Evolutionary conservation across 805 yeast genomes (phyloP).

Genomic region (Wickerhamiella spandovensis): DNA sequence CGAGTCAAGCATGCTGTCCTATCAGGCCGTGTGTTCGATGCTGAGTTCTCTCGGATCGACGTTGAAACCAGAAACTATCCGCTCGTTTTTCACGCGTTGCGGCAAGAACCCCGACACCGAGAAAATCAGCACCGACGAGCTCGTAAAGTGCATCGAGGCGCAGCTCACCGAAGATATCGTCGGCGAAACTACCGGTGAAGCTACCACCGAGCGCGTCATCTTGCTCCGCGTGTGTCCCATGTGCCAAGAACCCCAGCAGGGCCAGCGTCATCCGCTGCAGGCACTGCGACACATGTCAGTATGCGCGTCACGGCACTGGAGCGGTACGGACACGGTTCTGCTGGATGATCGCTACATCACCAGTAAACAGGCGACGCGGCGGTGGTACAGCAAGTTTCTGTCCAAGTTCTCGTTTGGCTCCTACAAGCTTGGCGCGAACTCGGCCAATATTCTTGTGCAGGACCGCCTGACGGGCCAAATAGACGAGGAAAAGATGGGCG

Average conservation of each 20-base stretch:
- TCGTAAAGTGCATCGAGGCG: constrained; percentile 38
- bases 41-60: constrained; percentile 52
- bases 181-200: neutral
- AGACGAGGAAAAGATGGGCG: constrained; percentile 86
- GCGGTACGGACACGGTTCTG: constrained; percentile 43
- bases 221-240: constrained; percentile 66
- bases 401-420: constrained; percentile 82
- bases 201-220: constrained; percentile 32
- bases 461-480: constrained; percentile 80
- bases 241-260: constrained; percentile 50
- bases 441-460: constrained; percentile 89
- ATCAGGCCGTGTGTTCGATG: constrained; percentile 49
- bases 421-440: constrained; percentile 72
- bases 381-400: constrained; percentile 77
- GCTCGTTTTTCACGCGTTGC: constrained; percentile 21
- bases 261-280: constrained; percentile 33
- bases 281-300: constrained; percentile 70
- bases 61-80: constrained; percentile 22
- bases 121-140: constrained; percentile 38
- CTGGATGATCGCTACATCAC: constrained; percentile 62
- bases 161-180: constrained; percentile 18
- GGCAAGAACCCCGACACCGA: constrained; percentile 27
- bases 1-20: constrained; percentile 34
- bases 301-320: constrained; percentile 71
- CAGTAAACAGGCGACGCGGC: constrained; percentile 65